Conservation (phyloP, 495 filamentous ascomycete species). For the Penicillium canariense region DNA sequence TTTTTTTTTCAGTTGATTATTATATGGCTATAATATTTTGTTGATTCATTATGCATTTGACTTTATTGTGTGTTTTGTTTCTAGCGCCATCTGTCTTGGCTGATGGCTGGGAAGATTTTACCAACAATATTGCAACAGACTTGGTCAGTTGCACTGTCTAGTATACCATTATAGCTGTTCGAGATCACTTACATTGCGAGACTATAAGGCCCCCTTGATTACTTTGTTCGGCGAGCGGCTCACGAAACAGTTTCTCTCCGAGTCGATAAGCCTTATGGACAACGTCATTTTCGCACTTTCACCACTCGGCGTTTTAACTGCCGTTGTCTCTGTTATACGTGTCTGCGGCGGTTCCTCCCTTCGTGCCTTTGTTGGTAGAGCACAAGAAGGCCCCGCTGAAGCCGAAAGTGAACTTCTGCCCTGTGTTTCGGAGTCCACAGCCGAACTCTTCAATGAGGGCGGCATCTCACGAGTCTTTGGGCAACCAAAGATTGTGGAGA, state of each 20-base stretch:
- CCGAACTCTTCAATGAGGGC: constrained; percentile 45
- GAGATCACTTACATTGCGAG: background rate
- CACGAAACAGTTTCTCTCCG: constrained; percentile 57
- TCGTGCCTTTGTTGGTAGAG: constrained; percentile 51
- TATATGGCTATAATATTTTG: background rate
- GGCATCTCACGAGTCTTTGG: constrained; percentile 43
- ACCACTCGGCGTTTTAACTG: constrained; percentile 55
- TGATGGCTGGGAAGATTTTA: constrained; percentile 49
- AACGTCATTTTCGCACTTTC: constrained; percentile 54
- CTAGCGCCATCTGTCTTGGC: constrained; percentile 18
- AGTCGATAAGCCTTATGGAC: constrained; percentile 47
- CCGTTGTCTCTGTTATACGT: constrained; percentile 51
- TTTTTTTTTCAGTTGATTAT: background rate
- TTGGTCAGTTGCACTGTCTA: constrained; percentile 25
- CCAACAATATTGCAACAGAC: constrained; percentile 52
- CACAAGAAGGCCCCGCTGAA: constrained; percentile 42
- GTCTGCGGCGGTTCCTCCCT: constrained; percentile 52
- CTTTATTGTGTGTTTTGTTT: constrained; percentile 17
- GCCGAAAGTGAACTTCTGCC: constrained; percentile 42
- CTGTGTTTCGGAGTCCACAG: constrained; percentile 42
- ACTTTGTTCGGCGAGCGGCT: constrained; percentile 56
- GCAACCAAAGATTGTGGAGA: constrained; percentile 39
- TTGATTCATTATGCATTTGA: constrained; percentile 6
- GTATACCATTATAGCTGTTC: background rate
- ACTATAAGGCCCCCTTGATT: constrained; percentile 45